phyloP scores from a whole-genome alignment of 2,329 filamentous ascomycete species.

The Penicillium sp. region DNA sequence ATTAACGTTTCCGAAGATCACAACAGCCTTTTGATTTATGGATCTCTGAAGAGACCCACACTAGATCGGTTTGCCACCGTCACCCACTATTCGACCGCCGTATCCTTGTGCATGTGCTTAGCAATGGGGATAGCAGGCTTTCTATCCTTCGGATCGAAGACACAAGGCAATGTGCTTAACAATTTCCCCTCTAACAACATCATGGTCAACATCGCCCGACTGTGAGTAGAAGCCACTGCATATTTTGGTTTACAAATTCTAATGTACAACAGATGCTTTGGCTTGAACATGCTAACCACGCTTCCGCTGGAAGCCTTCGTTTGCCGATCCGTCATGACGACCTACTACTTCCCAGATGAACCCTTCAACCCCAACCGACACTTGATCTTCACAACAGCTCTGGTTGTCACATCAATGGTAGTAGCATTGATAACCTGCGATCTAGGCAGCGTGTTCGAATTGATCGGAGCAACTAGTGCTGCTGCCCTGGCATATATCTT shows the following conservation, averaged over 20 bases:
- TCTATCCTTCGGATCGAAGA: slow-evolving; percentile 87
- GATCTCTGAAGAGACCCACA: slow-evolving; percentile 87
- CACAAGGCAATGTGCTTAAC: slow-evolving; percentile 93
- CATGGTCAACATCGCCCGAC: slow-evolving; percentile 89
- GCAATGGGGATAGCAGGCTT: slow-evolving; percentile 86
- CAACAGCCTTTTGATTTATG: slow-evolving; percentile 96
- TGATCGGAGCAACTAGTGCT: slow-evolving; percentile 92
- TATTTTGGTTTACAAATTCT: slow-evolving; percentile 14
- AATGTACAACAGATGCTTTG: slow-evolving; percentile 65
- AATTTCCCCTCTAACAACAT: slow-evolving; percentile 90
- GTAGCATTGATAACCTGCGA: slow-evolving; percentile 87
- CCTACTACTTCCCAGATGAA: slow-evolving; percentile 70
- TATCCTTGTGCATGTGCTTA: slow-evolving; percentile 90
- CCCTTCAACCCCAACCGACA: slow-evolving; percentile 82
- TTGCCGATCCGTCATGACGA: slow-evolving; percentile 92
- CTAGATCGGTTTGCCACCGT: slow-evolving; percentile 91
- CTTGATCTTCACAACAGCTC: slow-evolving; percentile 76
- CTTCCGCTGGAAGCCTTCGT: slow-evolving; percentile 96
- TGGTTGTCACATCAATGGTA: slow-evolving; percentile 76
- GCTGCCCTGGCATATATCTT: slow-evolving; percentile 93
- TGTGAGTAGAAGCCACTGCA: slow-evolving; percentile 47
- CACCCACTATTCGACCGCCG: slow-evolving; percentile 86
- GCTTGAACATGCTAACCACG: slow-evolving; percentile 97
- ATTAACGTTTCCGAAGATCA: slow-evolving; percentile 59
- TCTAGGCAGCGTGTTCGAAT: slow-evolving; percentile 88